These are phyloP conservation scores for Hypericum perforatum DNA, from an alignment of 345 rosid species.

Conservation along the genomic window DNA sequence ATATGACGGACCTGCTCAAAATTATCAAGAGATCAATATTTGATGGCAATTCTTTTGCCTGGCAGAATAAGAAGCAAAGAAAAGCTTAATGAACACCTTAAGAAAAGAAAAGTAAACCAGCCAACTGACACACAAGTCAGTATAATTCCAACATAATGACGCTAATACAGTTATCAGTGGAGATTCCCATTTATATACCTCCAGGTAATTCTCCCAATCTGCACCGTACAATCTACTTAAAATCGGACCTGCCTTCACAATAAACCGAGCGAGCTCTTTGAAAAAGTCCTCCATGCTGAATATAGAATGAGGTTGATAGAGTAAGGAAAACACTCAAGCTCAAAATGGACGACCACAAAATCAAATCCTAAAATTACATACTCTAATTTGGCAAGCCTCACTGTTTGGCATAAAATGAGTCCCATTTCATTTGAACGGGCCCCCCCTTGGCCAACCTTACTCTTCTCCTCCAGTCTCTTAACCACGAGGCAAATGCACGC, in stretches of 20 bases:
- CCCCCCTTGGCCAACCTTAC: constrained; percentile 18
- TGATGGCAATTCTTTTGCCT: constrained; percentile 84
- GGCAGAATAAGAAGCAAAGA: constrained; percentile 12
- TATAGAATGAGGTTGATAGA: constrained; percentile 6
- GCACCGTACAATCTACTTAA: constrained; percentile 52
- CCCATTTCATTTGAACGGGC: constrained; percentile 29
- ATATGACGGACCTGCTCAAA: constrained; percentile 64
- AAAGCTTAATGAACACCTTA: constrained; percentile 6
- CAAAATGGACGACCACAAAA: neutral
- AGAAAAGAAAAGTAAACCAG: constrained; percentile 4
- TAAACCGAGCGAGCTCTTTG: constrained; percentile 81
- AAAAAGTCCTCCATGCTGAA: constrained; percentile 76
- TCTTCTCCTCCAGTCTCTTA: constrained; percentile 46
- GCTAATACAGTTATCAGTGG: neutral
- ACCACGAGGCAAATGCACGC: constrained; percentile 63
- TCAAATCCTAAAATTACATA: constrained; percentile 17
- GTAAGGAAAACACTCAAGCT: neutral
- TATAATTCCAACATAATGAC: neutral
- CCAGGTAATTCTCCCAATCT: constrained; percentile 82
- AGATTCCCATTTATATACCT: constrained; percentile 36
- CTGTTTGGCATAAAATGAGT: constrained; percentile 56
- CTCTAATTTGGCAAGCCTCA: constrained; percentile 68
- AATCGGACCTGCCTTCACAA: constrained; percentile 68
- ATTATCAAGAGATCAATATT: constrained; percentile 72
- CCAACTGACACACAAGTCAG: neutral